Percentiles rank a stretch among this genome's conserved stretches.
These are phyloP conservation scores for Cryptococcus deneoformans DNA, from an alignment of 1,284 basidiomycete genomes.

Conservation along the genomic window DNA sequence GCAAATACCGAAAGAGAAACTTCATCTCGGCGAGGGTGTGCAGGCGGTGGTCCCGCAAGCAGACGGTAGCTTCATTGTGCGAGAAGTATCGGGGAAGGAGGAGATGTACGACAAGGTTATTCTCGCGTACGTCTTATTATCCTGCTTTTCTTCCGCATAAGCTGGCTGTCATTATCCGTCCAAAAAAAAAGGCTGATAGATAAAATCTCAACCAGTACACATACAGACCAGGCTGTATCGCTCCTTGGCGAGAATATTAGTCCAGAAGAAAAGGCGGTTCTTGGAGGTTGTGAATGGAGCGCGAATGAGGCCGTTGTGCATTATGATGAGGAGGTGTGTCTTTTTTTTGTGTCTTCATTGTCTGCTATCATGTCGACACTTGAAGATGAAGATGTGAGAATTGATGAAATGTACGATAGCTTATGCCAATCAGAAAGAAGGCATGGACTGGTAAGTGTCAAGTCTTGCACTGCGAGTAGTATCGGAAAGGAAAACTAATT, in stretches of 20 bases:
- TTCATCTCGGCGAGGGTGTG: conserved; percentile 62
- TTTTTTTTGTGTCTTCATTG: no score
- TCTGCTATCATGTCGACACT: background rate
- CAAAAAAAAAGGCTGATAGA: background rate
- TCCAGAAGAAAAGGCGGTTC: conserved; percentile 56
- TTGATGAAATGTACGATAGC: conserved; percentile 45
- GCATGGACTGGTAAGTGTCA: conserved; percentile 60
- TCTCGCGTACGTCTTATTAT: conserved; percentile 39
- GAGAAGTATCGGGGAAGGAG: conserved; percentile 24
- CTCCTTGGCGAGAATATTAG: conserved; percentile 60
- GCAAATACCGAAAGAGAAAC: conserved; percentile 54
- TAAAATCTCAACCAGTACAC: conserved; percentile 37
- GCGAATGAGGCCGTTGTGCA: conserved; percentile 68
- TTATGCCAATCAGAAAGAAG: conserved; percentile 56
- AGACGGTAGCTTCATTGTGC: conserved; percentile 20
- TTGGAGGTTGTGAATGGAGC: conserved; percentile 65
- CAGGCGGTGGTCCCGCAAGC: conserved; percentile 24
- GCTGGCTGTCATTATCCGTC: background rate
- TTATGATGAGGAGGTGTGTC: conserved; percentile 57
- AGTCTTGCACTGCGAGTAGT: background rate
- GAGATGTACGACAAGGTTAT: conserved; percentile 68
- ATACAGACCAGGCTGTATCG: conserved; percentile 63
- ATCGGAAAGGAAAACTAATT: background rate
- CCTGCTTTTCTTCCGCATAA: background rate
- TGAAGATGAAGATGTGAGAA: conserved; percentile 39